Evolutionary conservation across 2,329 filamentous ascomycete genomes (phyloP), one percentile per base, ranked within the genome.

Genomic region (Fusarium vanettenii): DNA sequence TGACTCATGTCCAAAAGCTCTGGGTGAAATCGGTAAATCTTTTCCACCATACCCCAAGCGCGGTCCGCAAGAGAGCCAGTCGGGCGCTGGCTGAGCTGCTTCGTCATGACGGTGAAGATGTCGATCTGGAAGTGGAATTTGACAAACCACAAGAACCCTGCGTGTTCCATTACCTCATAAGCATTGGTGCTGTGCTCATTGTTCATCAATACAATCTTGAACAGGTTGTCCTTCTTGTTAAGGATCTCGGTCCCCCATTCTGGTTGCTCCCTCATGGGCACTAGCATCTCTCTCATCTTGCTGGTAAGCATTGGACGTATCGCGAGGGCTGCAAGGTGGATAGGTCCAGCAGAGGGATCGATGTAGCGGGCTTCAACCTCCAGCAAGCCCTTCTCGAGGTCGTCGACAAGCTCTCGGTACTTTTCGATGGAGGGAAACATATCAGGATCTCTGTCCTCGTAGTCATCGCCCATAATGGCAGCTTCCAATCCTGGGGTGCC

Each of bases 111-210:
- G 41, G 87, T 82, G 70, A 91, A 88, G 27, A 90, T 81, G 65
- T 90, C 89, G 57, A 88, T 80, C 75, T 90, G 89, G 79, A 91
- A 90, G 75, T 90, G 86, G 27, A 83, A 81, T 69, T 86, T 85
- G 78, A 86, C 83, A 73, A 87, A 90, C 89, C 89, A 91, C 13
- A 87, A 76, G 77, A 90, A 91, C 2, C 87, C 87, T 1, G 82
- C 83, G 27, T 85, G 81, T 20, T 82, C 80, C 73, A 86, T 82
- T 3, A 83, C 77, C 29, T 83, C 79, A 73, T 88, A 88, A 14
- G 86, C 81, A 10, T 81, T 81, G 11, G 86, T 78, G 64, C 86
- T 86, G 70, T 88, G 85, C 74, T 89, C 87, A 20, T 86, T 83
- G 31, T 85, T 82, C 48, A 85, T 83, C 25, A 91, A 76, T 1